A percentile compares a stretch with the other conserved stretches of the same genome.
These are phyloP conservation scores for Seiridium unicorne DNA, from an alignment of 2,329 filamentous ascomycete genomes.

Conservation along the genomic window DNA sequence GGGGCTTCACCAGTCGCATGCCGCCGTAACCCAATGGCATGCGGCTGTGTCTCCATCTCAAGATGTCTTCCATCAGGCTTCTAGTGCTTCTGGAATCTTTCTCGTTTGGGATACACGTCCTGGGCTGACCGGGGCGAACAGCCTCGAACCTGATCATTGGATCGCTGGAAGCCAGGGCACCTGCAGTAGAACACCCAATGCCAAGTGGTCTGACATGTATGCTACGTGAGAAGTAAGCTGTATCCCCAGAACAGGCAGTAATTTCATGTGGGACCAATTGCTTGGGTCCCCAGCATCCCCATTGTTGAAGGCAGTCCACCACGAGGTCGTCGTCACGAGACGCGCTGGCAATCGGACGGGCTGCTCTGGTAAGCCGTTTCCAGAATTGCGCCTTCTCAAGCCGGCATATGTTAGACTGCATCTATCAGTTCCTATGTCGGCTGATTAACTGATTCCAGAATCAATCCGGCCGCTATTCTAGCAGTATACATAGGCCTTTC, in stretches of 20 bases:
- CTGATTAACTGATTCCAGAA: too few relatives aligned
- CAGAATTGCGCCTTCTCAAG: too few relatives aligned
- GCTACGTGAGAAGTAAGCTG: neutral
- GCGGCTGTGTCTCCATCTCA: neutral
- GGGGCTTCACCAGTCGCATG: neutral
- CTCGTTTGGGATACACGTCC: neutral
- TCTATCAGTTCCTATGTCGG: too few relatives aligned
- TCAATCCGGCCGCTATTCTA: too few relatives aligned
- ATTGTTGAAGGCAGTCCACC: too few relatives aligned
- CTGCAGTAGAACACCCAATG: neutral
- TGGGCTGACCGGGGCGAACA: neutral
- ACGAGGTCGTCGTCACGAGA: too few relatives aligned
- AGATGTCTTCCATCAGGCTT: neutral
- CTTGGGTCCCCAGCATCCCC: neutral
- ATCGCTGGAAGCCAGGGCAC: neutral
- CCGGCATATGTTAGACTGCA: too few relatives aligned
- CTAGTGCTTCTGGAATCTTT: constrained; percentile 5
- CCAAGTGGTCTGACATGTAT: neutral
- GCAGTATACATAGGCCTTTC: too few relatives aligned
- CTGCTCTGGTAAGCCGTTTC: too few relatives aligned
- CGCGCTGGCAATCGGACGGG: too few relatives aligned
- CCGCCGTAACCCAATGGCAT: neutral
- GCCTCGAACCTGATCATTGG: constrained; percentile 3
- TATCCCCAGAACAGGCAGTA: neutral
- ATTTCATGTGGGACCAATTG: neutral